A percentile compares a stretch with the other conserved stretches of the same genome.
These are phyloP conservation scores for Fraxinus floribunda DNA, from an alignment of 305 asterid genomes.

Conservation along the genomic window DNA sequence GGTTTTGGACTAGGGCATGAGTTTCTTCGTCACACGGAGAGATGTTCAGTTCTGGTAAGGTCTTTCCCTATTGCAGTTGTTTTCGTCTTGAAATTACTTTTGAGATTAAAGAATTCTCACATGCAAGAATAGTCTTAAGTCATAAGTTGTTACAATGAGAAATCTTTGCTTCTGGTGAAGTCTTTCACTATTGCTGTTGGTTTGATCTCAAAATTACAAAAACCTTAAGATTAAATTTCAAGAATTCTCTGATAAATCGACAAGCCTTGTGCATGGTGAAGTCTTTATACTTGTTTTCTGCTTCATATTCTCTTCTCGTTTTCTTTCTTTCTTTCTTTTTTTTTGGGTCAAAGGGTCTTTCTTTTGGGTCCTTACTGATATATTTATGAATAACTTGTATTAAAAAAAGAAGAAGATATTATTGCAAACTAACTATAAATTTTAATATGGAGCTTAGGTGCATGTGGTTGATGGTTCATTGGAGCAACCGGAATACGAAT, in stretches of 20 bases:
- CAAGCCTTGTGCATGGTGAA: not conserved
- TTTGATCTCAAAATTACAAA: not conserved
- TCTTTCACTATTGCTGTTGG: not conserved
- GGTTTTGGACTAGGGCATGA: constrained; percentile 97
- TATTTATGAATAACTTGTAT: not conserved
- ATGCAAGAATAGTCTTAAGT: not conserved
- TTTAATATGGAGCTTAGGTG: constrained; percentile 48
- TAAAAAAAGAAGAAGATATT: not conserved
- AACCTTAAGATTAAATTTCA: not conserved
- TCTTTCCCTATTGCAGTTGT: constrained; percentile 6
- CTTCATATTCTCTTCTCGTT: not conserved
- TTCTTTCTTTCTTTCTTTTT: not conserved
- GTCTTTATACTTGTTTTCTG: not conserved
- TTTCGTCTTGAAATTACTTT: constrained; percentile 8
- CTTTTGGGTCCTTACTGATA: not conserved
- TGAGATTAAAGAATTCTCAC: not conserved
- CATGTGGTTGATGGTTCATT: constrained; percentile 91
- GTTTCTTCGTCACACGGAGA: constrained; percentile 89
- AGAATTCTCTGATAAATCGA: not conserved
- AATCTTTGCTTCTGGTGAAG: not conserved
- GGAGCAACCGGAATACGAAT: constrained; percentile 82
- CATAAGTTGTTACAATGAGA: not conserved
- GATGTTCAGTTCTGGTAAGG: constrained; percentile 88
- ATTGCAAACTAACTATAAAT: not conserved
- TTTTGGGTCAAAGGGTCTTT: not conserved